A percentile compares a stretch with the other conserved stretches of the same genome.
Evolutionary conservation across 768 basidiomycete genomes (phyloP).

Genomic region (Collybia nuda): DNA sequence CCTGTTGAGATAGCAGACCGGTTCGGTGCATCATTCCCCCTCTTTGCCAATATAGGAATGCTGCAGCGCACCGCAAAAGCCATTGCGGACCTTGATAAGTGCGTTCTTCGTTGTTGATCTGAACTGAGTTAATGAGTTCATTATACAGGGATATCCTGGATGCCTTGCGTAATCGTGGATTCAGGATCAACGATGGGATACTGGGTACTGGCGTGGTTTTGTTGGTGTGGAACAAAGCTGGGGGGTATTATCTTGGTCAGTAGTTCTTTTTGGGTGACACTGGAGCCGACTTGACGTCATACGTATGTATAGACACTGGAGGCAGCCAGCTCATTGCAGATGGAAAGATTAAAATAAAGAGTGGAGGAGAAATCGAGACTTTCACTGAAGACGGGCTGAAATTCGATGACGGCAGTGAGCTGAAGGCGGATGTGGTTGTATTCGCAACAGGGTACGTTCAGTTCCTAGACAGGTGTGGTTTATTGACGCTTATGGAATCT

Average conservation of each 20-base stretch:
- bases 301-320: slow-evolving; percentile 41
- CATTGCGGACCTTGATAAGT: slow-evolving; percentile 60
- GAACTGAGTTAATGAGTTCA: too few relatives aligned
- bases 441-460: slow-evolving; percentile 44
- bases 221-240: slow-evolving; percentile 45
- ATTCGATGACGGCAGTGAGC: slow-evolving; percentile 44
- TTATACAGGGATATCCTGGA: slow-evolving; percentile 47
- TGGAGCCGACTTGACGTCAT: too few relatives aligned
- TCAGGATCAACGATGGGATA: slow-evolving; percentile 50
- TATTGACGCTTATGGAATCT: not conserved
- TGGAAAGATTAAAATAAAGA: slow-evolving; percentile 71
- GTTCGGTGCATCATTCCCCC: slow-evolving; percentile 47
- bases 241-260: slow-evolving; percentile 70
- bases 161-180: slow-evolving; percentile 55
- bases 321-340: slow-evolving; percentile 56
- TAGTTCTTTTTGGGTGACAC: not conserved
- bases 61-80: slow-evolving; percentile 29
- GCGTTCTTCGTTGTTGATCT: slow-evolving; percentile 11
- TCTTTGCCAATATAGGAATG: slow-evolving; percentile 26
- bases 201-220: slow-evolving; percentile 51
- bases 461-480: not conserved
- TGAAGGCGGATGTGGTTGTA: slow-evolving; percentile 48
- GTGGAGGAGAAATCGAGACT: slow-evolving; percentile 41
- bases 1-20: slow-evolving; percentile 51
- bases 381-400: slow-evolving; percentile 41